These are phyloP conservation scores for Penicillium steckii DNA, from an alignment of 495 filamentous ascomycete genomes.

Conservation along the genomic window DNA sequence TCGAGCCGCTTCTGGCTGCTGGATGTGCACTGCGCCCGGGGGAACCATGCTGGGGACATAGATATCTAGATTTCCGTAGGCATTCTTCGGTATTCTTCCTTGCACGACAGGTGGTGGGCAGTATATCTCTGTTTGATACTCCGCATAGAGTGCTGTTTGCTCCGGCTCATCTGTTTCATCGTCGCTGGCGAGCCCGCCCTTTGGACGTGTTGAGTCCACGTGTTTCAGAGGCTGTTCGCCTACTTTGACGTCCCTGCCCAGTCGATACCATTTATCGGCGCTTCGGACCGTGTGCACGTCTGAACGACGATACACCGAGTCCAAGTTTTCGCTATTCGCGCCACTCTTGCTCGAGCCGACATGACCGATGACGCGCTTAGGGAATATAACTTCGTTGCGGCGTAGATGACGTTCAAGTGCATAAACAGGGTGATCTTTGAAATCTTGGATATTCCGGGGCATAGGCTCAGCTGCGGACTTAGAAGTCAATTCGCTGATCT, in stretches of 20 bases:
- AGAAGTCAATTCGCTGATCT: conserved; percentile 69
- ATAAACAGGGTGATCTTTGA: conserved; percentile 90
- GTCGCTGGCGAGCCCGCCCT: conserved; percentile 35
- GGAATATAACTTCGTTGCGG: conserved; percentile 74
- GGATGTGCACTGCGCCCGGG: conserved; percentile 71
- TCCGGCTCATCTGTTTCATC: conserved; percentile 40
- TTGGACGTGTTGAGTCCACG: conserved; percentile 46
- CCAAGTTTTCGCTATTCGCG: conserved; percentile 50
- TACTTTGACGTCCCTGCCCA: conserved; percentile 72
- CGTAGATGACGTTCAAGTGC: conserved; percentile 87
- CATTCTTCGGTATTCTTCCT: conserved; percentile 80
- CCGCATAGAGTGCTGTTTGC: conserved; percentile 61
- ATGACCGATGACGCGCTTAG: conserved; percentile 70
- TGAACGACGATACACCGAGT: conserved; percentile 71
- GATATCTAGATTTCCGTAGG: conserved; percentile 84
- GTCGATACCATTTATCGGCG: conserved; percentile 81
- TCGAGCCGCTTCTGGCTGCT: conserved; percentile 60
- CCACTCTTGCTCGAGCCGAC: conserved; percentile 67
- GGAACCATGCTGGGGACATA: conserved; percentile 95
- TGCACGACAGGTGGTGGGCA: conserved; percentile 69
- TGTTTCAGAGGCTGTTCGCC: conserved; percentile 78
- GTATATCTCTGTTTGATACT: conserved; percentile 75
- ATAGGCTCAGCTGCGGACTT: conserved; percentile 77
- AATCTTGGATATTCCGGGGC: conserved; percentile 85
- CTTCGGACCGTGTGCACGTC: conserved; percentile 76